phyloP scores from a whole-genome alignment of 192 early-diverging fungal species.

The Powellomyces hirtus region DNA sequence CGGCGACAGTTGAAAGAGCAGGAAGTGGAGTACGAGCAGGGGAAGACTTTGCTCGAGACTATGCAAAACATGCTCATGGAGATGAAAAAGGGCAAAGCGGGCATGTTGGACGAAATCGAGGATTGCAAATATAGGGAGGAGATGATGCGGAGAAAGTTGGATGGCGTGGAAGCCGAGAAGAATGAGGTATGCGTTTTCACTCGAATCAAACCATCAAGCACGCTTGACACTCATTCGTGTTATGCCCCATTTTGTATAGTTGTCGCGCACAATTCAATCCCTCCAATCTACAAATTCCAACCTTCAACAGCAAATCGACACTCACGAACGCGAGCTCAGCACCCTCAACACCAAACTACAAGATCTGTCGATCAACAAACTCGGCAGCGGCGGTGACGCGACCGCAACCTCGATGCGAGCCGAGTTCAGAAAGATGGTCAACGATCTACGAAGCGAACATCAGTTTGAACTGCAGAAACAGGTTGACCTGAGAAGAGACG shows the following conservation, averaged over 20 bases:
- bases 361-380: slow-evolving; percentile 28
- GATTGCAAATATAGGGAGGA: slow-evolving; percentile 38
- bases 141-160: slow-evolving; percentile 23
- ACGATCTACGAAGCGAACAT: slow-evolving; percentile 20
- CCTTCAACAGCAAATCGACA: background rate
- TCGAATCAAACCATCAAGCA: background rate
- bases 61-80: slow-evolving; percentile 46
- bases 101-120: slow-evolving; percentile 45
- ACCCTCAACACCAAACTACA: slow-evolving; percentile 21
- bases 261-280: background rate
- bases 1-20: slow-evolving; percentile 8
- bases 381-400: slow-evolving; percentile 16
- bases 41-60: slow-evolving; percentile 26
- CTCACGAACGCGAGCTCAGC: slow-evolving; percentile 17
- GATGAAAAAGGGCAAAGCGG: slow-evolving; percentile 39
- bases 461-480: slow-evolving; percentile 12
- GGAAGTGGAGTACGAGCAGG: slow-evolving; percentile 25
- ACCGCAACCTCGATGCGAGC: slow-evolving; percentile 22
- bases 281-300: slow-evolving; percentile 1
- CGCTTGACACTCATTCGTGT: background rate
- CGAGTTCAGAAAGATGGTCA: slow-evolving; percentile 40
- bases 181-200: slow-evolving; percentile 16
- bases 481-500: background rate
- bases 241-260: too few relatives aligned
- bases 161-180: slow-evolving; percentile 30